Evolutionary conservation across 192 early-diverging fungal species (phyloP).

Genomic region (Coemansia sp.): DNA sequence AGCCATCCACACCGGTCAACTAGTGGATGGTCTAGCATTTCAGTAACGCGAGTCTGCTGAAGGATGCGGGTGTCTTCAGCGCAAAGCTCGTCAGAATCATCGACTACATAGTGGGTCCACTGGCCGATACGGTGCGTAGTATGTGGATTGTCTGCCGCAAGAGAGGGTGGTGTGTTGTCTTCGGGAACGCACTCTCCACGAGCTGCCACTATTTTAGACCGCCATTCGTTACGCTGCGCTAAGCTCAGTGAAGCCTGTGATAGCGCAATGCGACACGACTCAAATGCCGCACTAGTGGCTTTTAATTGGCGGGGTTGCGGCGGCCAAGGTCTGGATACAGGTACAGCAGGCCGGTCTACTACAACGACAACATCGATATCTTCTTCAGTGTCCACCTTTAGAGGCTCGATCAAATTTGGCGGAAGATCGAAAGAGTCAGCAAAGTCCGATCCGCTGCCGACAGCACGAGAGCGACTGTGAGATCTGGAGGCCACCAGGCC

Average conservation of each 20-base stretch:
- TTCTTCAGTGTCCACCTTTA: slow-evolving; percentile 2
- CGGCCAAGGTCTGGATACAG: background rate
- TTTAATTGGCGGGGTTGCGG: background rate
- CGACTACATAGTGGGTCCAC: slow-evolving; percentile 40
- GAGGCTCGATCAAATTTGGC: background rate
- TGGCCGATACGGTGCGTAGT: background rate
- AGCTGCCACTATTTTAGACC: slow-evolving; percentile 13
- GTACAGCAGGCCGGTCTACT: background rate
- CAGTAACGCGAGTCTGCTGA: background rate
- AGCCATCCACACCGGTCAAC: slow-evolving; percentile 28
- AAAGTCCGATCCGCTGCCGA: background rate
- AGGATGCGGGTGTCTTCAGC: slow-evolving; percentile 9
- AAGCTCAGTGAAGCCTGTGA: slow-evolving; percentile 23
- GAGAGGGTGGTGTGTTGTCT: background rate
- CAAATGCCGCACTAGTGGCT: slow-evolving; percentile 4
- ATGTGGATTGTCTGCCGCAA: background rate
- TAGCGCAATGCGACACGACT: slow-evolving; percentile 30
- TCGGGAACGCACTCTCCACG: slow-evolving; percentile 24
- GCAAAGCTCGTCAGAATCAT: slow-evolving; percentile 26
- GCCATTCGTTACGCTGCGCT: slow-evolving; percentile 21
- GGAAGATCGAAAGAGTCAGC: slow-evolving; percentile 13
- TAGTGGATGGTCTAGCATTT: background rate
- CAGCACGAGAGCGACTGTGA: slow-evolving; percentile 2
- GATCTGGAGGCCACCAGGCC: background rate
- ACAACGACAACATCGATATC: slow-evolving; percentile 9